Evolutionary conservation across 306 rosid genomes (phyloP).

Genomic region (Begonia masoniana): DNA sequence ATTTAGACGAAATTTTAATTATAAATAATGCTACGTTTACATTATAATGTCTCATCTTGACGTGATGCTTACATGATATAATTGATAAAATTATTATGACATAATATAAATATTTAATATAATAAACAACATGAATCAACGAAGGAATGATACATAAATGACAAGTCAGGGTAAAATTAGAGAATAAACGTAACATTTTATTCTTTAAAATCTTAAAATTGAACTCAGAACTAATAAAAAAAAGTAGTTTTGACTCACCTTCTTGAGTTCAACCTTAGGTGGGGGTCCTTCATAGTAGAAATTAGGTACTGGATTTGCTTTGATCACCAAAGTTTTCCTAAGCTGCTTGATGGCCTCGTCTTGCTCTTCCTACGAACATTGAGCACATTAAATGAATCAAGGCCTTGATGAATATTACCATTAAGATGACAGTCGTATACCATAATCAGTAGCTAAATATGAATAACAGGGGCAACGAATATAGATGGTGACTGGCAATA

Average conservation of each 20-base stretch:
- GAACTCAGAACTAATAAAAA: background rate
- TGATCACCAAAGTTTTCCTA: conserved; percentile 73
- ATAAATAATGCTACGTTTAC: too few relatives aligned
- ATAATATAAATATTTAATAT: too few relatives aligned
- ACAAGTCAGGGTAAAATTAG: too few relatives aligned
- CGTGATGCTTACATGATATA: too few relatives aligned
- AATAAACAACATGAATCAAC: background rate
- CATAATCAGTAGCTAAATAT: too few relatives aligned
- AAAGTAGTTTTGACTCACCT: conserved; percentile 33
- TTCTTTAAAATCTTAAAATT: background rate
- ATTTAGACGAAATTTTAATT: too few relatives aligned
- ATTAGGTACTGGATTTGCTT: conserved; percentile 93
- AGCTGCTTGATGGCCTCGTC: conserved; percentile 79
- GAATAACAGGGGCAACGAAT: too few relatives aligned
- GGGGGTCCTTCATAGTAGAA: conserved; percentile 91
- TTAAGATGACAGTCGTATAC: background rate
- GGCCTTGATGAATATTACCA: conserved; percentile 1
- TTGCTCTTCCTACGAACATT: conserved; percentile 72
- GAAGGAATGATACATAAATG: background rate
- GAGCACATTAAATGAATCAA: conserved; percentile 5
- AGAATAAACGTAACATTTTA: too few relatives aligned
- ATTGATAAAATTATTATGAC: too few relatives aligned
- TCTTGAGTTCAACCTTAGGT: conserved; percentile 69
- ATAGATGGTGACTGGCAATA: too few relatives aligned
- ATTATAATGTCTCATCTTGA: background rate